phyloP scores from a whole-genome alignment of 306 rosid species.

The Gillenia trifoliata region DNA sequence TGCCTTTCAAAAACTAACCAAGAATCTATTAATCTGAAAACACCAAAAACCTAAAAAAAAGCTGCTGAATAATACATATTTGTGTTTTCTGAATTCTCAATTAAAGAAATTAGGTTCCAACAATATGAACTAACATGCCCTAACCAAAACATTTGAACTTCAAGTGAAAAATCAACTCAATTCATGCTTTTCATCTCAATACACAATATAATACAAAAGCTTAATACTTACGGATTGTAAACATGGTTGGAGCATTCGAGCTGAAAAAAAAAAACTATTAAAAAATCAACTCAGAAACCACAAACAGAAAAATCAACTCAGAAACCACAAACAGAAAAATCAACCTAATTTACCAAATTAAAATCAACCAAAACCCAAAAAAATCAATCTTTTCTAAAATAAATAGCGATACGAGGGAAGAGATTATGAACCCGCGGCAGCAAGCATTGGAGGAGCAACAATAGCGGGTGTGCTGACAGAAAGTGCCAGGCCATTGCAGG shows the following conservation, averaged over 20 bases:
- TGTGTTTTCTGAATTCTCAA: background rate
- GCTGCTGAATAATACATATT: background rate
- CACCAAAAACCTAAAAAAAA: background rate
- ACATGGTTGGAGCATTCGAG: conserved; percentile 50
- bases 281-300: background rate
- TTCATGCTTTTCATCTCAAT: background rate
- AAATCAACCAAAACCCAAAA: background rate
- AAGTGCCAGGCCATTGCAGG: conserved; percentile 84
- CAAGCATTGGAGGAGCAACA: conserved; percentile 82
- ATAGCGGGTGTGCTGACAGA: conserved; percentile 38
- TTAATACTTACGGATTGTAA: conserved; percentile 91
- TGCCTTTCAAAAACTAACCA: background rate
- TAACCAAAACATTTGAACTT: background rate
- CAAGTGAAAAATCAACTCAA: background rate
- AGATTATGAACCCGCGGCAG: conserved; percentile 58
- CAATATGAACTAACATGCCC: background rate
- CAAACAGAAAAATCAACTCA: background rate
- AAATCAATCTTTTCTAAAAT: background rate
- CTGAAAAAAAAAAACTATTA: conserved; percentile 38
- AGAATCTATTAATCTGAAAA: background rate
- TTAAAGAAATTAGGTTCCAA: background rate
- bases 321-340: background rate
- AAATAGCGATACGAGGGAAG: background rate
- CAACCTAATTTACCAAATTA: background rate
- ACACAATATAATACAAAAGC: background rate